These are phyloP conservation scores for Diplosphaera chodatii DNA, from an alignment of 139 green algal species.

Conservation along the genomic window DNA sequence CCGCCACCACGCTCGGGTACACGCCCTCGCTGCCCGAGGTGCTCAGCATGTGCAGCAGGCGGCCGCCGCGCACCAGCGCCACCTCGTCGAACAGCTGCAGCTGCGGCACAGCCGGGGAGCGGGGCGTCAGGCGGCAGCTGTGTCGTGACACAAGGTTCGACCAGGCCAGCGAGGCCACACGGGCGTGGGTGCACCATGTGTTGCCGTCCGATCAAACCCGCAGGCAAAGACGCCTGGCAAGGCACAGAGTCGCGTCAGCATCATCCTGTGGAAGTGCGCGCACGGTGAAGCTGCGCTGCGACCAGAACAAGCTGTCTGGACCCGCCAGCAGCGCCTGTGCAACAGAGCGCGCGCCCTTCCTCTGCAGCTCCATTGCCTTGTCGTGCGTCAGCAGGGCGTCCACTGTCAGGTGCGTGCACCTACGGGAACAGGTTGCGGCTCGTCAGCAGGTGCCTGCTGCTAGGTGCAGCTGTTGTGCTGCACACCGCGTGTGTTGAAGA, in stretches of 20 bases:
- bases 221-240: too few relatives aligned
- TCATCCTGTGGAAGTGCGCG: too few relatives aligned
- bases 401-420: background rate
- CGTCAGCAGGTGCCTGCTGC: too few relatives aligned
- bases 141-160: too few relatives aligned
- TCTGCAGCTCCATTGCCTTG: constrained; percentile 15
- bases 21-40: constrained; percentile 17
- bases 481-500: too few relatives aligned
- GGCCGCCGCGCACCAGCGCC: constrained; percentile 31
- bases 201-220: too few relatives aligned
- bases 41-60: constrained; percentile 31
- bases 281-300: constrained; percentile 39
- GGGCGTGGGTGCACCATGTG: too few relatives aligned
- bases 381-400: background rate
- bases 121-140: too few relatives aligned
- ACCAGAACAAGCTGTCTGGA: constrained; percentile 27
- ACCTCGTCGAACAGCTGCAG: constrained; percentile 47
- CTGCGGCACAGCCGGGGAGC: constrained; percentile 6
- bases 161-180: too few relatives aligned
- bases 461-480: too few relatives aligned
- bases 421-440: too few relatives aligned
- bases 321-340: background rate
- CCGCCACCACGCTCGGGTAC: constrained; percentile 26
- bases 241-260: too few relatives aligned
- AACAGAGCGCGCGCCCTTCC: constrained; percentile 2